Percentiles rank a stretch among this genome's conserved stretches.
phyloP scores from a whole-genome alignment of 768 basidiomycete species.

The Lactarius hengduanensis region DNA sequence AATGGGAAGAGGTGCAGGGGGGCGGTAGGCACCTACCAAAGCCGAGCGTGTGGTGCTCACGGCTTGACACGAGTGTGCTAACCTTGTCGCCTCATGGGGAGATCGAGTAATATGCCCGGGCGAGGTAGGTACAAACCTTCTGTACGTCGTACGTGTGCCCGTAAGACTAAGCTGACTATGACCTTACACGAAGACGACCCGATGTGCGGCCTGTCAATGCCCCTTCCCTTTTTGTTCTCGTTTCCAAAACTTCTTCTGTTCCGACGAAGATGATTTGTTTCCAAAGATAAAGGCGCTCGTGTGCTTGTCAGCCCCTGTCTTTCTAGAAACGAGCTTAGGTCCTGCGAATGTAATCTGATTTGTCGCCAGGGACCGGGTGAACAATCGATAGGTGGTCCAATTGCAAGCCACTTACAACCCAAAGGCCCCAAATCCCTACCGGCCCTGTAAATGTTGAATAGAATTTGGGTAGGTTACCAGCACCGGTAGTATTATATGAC shows the following conservation, averaged over 20 bases:
- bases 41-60: background rate
- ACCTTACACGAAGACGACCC: slow-evolving; percentile 3
- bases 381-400: background rate
- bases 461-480: slow-evolving; percentile 56
- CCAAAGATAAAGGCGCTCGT: slow-evolving; percentile 80
- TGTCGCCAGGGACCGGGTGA: slow-evolving; percentile 12
- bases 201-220: background rate
- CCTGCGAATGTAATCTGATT: slow-evolving; percentile 60
- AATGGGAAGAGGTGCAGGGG: slow-evolving; percentile 27
- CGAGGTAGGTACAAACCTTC: background rate
- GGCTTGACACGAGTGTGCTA: background rate
- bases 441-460: slow-evolving; percentile 49
- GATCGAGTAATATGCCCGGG: slow-evolving; percentile 2
- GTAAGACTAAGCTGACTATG: slow-evolving; percentile 5
- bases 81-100: slow-evolving; percentile 1
- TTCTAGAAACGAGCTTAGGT: slow-evolving; percentile 56
- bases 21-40: slow-evolving; percentile 13
- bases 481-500: slow-evolving; percentile 59
- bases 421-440: slow-evolving; percentile 66
- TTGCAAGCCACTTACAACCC: slow-evolving; percentile 53
- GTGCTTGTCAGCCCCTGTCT: slow-evolving; percentile 79
- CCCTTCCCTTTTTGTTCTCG: slow-evolving; percentile 26
- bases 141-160: slow-evolving; percentile 5
- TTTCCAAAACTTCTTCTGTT: slow-evolving; percentile 38
- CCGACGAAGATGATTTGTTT: slow-evolving; percentile 50